Evolutionary conservation across 345 rosid species (phyloP).

Genomic region (Eucalyptus victrix): DNA sequence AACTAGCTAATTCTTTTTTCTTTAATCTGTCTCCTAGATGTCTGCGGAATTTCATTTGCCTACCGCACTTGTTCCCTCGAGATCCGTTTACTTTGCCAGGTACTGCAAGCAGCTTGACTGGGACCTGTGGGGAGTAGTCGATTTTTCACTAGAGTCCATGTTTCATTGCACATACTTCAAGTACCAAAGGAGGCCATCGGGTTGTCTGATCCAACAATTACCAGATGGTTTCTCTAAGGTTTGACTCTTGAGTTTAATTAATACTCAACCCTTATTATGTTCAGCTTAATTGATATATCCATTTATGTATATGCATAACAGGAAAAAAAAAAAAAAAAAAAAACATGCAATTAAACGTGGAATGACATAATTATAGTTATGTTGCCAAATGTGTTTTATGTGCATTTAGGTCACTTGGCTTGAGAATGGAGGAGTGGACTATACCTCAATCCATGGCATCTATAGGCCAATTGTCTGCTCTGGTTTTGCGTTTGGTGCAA

Average conservation of each 20-base stretch:
- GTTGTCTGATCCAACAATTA: conserved; percentile 25
- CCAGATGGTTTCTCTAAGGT: conserved; percentile 22
- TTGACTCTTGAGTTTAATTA: not conserved
- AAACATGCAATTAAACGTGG: not conserved
- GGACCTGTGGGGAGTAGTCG: conserved; percentile 39
- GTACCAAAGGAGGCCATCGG: conserved; percentile 36
- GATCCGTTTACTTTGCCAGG: conserved; percentile 32
- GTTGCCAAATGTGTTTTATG: not conserved
- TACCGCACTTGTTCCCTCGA: conserved; percentile 19
- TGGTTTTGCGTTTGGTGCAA: conserved; percentile 34
- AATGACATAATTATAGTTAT: not conserved
- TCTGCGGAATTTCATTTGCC: conserved; percentile 31
- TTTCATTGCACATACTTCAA: conserved; percentile 3
- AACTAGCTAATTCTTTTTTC: not conserved
- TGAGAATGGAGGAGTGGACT: conserved; percentile 38
- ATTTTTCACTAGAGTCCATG: conserved; percentile 30
- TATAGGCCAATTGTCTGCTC: conserved; percentile 15
- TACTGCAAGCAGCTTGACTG: conserved; percentile 7
- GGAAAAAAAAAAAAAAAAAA: not conserved
- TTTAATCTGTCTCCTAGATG: conserved; percentile 7
- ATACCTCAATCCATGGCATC: conserved; percentile 2
- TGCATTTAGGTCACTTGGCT: conserved; percentile 35
- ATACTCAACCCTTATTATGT: not conserved
- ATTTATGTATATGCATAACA: not conserved
- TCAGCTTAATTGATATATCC: not conserved